These are phyloP conservation scores for Aspergillus biplanus DNA, from an alignment of 495 filamentous ascomycete species.

Conservation along the genomic window DNA sequence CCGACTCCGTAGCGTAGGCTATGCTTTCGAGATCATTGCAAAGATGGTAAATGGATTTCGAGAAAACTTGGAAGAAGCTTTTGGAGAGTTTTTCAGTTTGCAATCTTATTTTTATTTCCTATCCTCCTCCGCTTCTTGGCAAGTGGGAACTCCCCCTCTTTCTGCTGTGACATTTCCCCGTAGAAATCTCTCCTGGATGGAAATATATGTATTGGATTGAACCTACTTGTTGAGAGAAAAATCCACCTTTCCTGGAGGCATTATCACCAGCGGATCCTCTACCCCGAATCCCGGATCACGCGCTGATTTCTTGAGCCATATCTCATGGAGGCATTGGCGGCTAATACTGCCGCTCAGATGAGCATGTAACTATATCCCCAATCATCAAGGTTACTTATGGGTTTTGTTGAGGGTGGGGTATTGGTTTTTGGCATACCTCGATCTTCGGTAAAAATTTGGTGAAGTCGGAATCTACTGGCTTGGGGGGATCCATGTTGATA, in stretches of 20 bases:
- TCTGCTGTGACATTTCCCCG: no score
- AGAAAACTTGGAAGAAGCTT: constrained; percentile 80
- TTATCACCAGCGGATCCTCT: constrained; percentile 68
- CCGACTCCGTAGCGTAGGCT: constrained; percentile 64
- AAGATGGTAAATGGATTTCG: constrained; percentile 75
- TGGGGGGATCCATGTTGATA: constrained; percentile 29
- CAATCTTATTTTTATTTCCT: background rate
- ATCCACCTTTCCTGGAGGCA: constrained; percentile 70
- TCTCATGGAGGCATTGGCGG: constrained; percentile 71
- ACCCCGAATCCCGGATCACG: constrained; percentile 51
- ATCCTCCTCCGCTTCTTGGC: background rate
- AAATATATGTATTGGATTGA: background rate
- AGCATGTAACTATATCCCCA: constrained; percentile 68
- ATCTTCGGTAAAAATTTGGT: constrained; percentile 44
- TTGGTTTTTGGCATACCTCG: constrained; percentile 33
- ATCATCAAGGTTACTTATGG: background rate
- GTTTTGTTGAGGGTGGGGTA: background rate
- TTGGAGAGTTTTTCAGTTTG: constrained; percentile 10
- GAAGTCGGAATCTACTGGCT: constrained; percentile 36
- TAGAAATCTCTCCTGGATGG: no score
- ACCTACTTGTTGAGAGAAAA: constrained; percentile 71
- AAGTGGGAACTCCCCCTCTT: no score
- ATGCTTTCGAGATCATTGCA: constrained; percentile 62
- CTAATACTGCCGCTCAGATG: constrained; percentile 84
- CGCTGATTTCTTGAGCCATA: constrained; percentile 66